Percentiles rank a stretch among this genome's conserved stretches.
Evolutionary conservation across 2,329 filamentous ascomycete species (phyloP).

Genomic region (Biscogniauxia sp.): DNA sequence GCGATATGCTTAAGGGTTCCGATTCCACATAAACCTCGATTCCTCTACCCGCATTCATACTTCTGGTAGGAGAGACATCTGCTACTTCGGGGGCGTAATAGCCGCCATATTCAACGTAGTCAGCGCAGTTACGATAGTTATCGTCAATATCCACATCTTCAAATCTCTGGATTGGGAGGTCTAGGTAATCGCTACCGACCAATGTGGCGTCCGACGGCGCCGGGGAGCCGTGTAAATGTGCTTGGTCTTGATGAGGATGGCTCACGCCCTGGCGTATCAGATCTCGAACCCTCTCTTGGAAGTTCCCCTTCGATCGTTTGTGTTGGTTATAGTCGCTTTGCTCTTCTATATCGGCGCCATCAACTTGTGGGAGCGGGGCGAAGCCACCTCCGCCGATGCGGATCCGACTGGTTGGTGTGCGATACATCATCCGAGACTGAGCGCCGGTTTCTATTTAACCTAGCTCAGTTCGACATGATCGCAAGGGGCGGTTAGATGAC

Average conservation of each 20-base stretch:
- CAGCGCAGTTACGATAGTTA: neutral
- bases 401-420: conserved; percentile 10
- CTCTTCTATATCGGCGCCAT: conserved; percentile 10
- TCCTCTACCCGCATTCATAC: conserved; percentile 17
- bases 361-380: conserved; percentile 19
- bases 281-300: conserved; percentile 22
- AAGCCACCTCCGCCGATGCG: conserved; percentile 15
- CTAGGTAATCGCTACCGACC: conserved; percentile 21
- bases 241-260: conserved; percentile 2
- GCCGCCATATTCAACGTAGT: conserved; percentile 16
- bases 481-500: neutral
- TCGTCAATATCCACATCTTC: conserved; percentile 21
- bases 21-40: conserved; percentile 19
- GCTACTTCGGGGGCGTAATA: conserved; percentile 22
- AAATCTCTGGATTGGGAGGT: conserved; percentile 19
- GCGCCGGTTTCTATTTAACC: conserved; percentile 1
- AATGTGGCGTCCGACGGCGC: conserved; percentile 24
- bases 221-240: conserved; percentile 18
- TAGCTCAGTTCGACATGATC: conserved; percentile 6
- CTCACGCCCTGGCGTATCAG: conserved; percentile 15
- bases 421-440: conserved; percentile 14
- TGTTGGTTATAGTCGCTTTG: conserved; percentile 4
- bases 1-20: conserved; percentile 11
- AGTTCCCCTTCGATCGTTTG: conserved; percentile 9
- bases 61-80: conserved; percentile 14